Evolutionary conservation across 116 monocot species (phyloP), one percentile per base, ranked within the genome.

Genomic region (Trichopus zeylanicus): DNA sequence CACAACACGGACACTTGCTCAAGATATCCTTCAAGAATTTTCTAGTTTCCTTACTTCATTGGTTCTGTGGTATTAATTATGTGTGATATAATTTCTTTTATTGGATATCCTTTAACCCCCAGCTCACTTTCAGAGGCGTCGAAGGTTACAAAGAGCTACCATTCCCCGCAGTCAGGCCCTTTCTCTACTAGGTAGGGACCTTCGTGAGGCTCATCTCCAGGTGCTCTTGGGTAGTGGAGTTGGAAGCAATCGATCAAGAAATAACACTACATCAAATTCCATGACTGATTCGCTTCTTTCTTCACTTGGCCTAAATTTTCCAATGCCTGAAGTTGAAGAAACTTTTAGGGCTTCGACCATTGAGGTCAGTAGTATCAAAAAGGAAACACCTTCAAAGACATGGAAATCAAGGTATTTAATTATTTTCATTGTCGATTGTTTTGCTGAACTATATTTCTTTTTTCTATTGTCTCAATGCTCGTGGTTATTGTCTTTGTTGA

Each of bases 131-230:
- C 83, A 83, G 77, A 83, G 80, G 55, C 75, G 68, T 59, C 61
- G 78, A 34, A 65, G 78, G 38, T 55, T 82, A 48, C 73, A 78
- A 0, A 83, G 66, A 78, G 67, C 75, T 65, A 77, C 77, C 63
- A 75, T 75, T 53, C 72, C 91, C 24, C 70, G 57, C 57, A 78
- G 60, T 66, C 86, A 86, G 65, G 68, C 73, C 47, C 75, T 83
- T 62, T 77, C 91, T 56, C 54, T 78, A 9, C 51, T 81, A 26
- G 68, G 77, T 55, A 83, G 78, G 53, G 86, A 91, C 29, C 83
- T 91, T 25, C 74, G 83, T 9, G 91, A 91, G 53, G 83, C 86
- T 55, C 83, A 91, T 59, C 48, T 86, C n/a, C 86, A 91, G 53
- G 68, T 86, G 57, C 73, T 91, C 62, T 75, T 83, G 48, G 91